Evolutionary conservation across 2,329 filamentous ascomycete species (phyloP).

Genomic region (Colletotrichum lindemuthianum): DNA sequence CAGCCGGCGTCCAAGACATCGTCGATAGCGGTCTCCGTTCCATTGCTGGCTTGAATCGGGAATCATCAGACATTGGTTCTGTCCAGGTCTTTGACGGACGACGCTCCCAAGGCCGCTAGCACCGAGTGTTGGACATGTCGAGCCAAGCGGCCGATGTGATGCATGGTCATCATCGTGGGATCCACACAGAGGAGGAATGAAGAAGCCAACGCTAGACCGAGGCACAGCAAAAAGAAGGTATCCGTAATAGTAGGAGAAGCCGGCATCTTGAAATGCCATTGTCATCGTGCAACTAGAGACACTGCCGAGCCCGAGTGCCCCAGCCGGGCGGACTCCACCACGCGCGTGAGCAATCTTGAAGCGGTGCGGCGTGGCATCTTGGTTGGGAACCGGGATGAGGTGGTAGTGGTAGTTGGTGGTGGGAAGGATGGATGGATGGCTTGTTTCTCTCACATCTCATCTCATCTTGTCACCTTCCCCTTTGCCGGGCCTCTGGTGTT

Average conservation of each 20-base stretch:
- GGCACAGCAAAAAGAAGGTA: too few relatives aligned
- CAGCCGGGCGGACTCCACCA: conserved; percentile 24
- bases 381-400: conserved; percentile 8
- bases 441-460: conserved; percentile 34
- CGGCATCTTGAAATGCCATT: background rate
- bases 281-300: conserved; percentile 12
- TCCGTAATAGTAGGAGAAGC: too few relatives aligned
- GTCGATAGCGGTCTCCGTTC: background rate
- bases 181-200: too few relatives aligned
- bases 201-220: too few relatives aligned
- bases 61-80: background rate
- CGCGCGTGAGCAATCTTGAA: conserved; percentile 34
- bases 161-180: too few relatives aligned
- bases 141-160: background rate
- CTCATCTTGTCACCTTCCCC: conserved; percentile 19
- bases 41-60: conserved; percentile 20
- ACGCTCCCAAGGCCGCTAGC: background rate
- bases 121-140: too few relatives aligned
- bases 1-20: too few relatives aligned
- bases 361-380: conserved; percentile 16
- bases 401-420: too few relatives aligned
- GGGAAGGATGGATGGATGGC: background rate
- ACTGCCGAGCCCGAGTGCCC: conserved; percentile 27
- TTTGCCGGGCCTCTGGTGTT: conserved; percentile 8
- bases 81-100: too few relatives aligned